Evolutionary conservation across 1,139 yeast species (phyloP).

Genomic region (Yamadazyma diospyri): DNA sequence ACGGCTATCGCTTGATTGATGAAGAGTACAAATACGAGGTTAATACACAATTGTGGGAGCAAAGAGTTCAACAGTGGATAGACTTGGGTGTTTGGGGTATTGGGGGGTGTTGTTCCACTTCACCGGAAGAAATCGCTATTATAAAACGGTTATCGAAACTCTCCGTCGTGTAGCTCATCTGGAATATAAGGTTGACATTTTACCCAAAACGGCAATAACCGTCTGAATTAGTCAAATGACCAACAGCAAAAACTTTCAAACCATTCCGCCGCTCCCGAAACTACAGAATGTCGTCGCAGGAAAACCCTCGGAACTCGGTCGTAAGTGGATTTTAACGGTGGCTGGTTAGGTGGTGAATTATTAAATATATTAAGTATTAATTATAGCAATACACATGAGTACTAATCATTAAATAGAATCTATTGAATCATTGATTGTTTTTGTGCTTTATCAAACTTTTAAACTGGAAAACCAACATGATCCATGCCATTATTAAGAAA

Average conservation of each 20-base stretch:
- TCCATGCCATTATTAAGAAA: constrained; percentile 88
- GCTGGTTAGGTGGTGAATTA: too few species aligned
- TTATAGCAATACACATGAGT: too few species aligned
- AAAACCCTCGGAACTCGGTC: constrained; percentile 1
- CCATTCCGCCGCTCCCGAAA: constrained; percentile 3
- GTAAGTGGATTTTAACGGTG: too few species aligned
- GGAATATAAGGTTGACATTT: too few species aligned
- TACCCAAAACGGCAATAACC: too few species aligned
- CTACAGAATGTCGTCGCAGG: constrained; percentile 1
- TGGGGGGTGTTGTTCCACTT: constrained; percentile 62
- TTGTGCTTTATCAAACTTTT: constrained; percentile 45
- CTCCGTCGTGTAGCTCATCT: too few species aligned
- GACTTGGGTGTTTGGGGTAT: constrained; percentile 31
- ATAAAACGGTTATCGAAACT: too few species aligned
- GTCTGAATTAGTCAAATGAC: too few species aligned
- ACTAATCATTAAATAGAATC: too few species aligned
- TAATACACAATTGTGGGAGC: constrained; percentile 23
- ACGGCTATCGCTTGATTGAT: constrained; percentile 28
- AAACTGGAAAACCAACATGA: constrained; percentile 66
- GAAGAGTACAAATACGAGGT: constrained; percentile 11
- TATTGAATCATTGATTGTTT: too few species aligned
- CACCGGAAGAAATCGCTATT: constrained; percentile 37
- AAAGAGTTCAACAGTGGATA: constrained; percentile 31
- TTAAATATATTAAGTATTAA: too few species aligned
- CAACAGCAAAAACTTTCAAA: too few species aligned